Evolutionary conservation across 2,329 filamentous ascomycete genomes (phyloP), one percentile per base, ranked within the genome.

Genomic region (Pseudogymnoascus sp.): DNA sequence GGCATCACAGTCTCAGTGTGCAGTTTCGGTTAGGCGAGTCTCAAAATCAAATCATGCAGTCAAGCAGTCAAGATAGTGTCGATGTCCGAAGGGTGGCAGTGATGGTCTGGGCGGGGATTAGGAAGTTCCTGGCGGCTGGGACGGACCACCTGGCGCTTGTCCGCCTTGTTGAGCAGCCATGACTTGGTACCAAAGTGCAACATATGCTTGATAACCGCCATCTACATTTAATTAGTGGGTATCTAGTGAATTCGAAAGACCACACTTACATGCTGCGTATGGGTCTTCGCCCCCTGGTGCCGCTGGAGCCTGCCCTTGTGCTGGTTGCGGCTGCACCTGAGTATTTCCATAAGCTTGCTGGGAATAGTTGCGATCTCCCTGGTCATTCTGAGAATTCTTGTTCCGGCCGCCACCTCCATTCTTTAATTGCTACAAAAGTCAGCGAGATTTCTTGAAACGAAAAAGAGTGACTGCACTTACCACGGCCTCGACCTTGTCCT

Each of bases 401-500:
- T 71, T 70, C 39, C 77, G 75, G 59, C 78, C 75, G 47, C 77
- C 77, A 47, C 77, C 75, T 37, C 76, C 76, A 62, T 72, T 76
- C 69, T 79, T 82, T 76, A 84, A 84, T 68, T 75, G 75, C 78
- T 81, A 66, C 20, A 57, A 57, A 58, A 28, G 25, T 64, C 66
- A 59, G 71, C 71, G 64, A 66, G 33, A 9, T 58, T 58, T 5
- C 12, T 15, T 15, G 4, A 11, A 14, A 22, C 43, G 43, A 15
- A 15, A 18, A 20, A 30, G n/a, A 14, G 25, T 41, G 30, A 22
- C 35, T n/a, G 15, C 39, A 82, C 87, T 76, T 83, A 92, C 87
- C 73, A 93, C 90, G 71, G 90, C 88, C 64, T 96, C 90, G 57
- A 96, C 90, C 76, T 96, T 96, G 67, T 96, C 91, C 73, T 91